A percentile compares a stretch with the other conserved stretches of the same genome.
Evolutionary conservation across 2,329 filamentous ascomycete species (phyloP).

Genomic region (Madurella fahalii): DNA sequence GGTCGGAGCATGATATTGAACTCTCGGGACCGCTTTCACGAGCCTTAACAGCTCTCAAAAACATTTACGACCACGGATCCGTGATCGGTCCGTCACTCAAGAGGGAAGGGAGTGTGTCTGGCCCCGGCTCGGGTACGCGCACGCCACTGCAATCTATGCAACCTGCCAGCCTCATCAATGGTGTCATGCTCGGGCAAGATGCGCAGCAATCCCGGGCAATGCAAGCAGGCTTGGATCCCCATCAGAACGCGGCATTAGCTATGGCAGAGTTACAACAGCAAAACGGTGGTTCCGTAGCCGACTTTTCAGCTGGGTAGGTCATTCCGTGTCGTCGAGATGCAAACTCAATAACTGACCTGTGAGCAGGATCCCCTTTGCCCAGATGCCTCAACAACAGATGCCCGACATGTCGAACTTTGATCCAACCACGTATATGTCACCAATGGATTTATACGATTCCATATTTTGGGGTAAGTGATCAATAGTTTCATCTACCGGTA

Average conservation of each 20-base stretch:
- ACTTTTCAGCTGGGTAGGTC: constrained; percentile 38
- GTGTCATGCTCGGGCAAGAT: not conserved
- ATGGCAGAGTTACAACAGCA: constrained; percentile 66
- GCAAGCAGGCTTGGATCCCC: constrained; percentile 40
- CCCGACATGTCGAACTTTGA: constrained; percentile 49
- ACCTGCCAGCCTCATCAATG: constrained; percentile 20
- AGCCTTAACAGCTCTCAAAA: constrained; percentile 57
- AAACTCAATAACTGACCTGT: not conserved
- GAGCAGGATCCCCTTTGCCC: constrained; percentile 17
- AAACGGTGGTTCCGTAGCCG: constrained; percentile 47
- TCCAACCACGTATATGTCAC: constrained; percentile 57
- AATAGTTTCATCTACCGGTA: not conserved
- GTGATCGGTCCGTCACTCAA: constrained; percentile 47
- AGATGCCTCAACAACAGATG: constrained; percentile 28
- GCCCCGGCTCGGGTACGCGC: constrained; percentile 41
- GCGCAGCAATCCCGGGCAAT: not conserved
- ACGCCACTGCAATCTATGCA: constrained; percentile 38
- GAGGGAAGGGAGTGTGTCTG: constrained; percentile 41
- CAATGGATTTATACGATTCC: constrained; percentile 64
- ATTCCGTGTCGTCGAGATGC: constrained; percentile 7
- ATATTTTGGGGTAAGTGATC: constrained; percentile 59
- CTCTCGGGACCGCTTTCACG: constrained; percentile 58
- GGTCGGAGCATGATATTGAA: constrained; percentile 58
- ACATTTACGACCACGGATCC: constrained; percentile 63
- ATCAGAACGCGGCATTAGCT: constrained; percentile 59